Evolutionary conservation across 2,329 filamentous ascomycete species (phyloP).

Genomic region (Cyclaneusma minus): DNA sequence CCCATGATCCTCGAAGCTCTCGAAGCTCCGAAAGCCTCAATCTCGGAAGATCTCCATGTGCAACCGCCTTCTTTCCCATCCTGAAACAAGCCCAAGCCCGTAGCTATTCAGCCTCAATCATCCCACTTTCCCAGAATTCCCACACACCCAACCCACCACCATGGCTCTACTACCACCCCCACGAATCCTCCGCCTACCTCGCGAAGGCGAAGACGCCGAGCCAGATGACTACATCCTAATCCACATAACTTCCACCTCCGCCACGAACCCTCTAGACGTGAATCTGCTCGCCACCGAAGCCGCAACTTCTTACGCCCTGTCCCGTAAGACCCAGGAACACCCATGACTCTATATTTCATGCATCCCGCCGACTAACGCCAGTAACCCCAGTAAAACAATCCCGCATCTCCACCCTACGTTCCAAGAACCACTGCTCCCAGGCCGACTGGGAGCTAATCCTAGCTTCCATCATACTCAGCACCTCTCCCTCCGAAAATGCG

Average conservation of each 20-base stretch:
- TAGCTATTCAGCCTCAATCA: too few relatives aligned
- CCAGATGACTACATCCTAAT: constrained; percentile 41
- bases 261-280: constrained; percentile 41
- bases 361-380: constrained; percentile 10
- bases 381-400: constrained; percentile 36
- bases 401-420: constrained; percentile 33
- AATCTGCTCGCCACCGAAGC: constrained; percentile 56
- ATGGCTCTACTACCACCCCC: too few relatives aligned
- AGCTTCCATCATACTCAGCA: constrained; percentile 34
- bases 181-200: constrained; percentile 45
- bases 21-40: too few relatives aligned
- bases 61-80: too few relatives aligned
- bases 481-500: constrained; percentile 22
- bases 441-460: constrained; percentile 55
- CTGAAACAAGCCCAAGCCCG: too few relatives aligned
- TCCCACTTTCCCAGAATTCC: too few relatives aligned
- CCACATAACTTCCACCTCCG: constrained; percentile 34
- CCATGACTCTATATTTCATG: constrained; percentile 13
- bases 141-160: too few relatives aligned
- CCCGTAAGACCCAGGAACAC: constrained; percentile 23
- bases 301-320: constrained; percentile 39
- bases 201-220: constrained; percentile 31
- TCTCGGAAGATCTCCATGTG: too few relatives aligned
- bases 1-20: too few relatives aligned
- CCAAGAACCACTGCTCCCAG: constrained; percentile 35